These are phyloP conservation scores for Cladobotryum protrusum DNA, from an alignment of 2,329 filamentous ascomycete species.

Conservation along the genomic window DNA sequence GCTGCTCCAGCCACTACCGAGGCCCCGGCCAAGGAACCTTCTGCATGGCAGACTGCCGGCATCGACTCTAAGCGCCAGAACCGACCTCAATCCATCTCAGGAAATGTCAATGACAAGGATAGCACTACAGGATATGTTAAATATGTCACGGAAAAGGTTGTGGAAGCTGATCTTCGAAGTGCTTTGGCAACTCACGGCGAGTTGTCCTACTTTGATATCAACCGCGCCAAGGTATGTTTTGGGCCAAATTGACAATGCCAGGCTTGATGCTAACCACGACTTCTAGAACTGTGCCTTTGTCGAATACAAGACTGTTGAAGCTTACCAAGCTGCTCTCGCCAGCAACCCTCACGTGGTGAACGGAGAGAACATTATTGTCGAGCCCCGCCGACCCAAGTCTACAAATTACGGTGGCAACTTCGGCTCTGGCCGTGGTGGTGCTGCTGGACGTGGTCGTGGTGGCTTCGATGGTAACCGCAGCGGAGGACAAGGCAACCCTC, in stretches of 20 bases:
- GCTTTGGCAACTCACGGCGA: conserved; percentile 67
- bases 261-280: conserved; percentile 14
- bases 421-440: conserved; percentile 54
- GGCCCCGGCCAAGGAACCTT: conserved; percentile 43
- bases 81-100: conserved; percentile 60
- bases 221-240: conserved; percentile 68
- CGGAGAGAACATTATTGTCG: conserved; percentile 76
- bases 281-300: conserved; percentile 90
- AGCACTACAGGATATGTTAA: conserved; percentile 86
- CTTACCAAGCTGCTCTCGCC: conserved; percentile 74
- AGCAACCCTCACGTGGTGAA: conserved; percentile 83
- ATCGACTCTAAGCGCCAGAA: conserved; percentile 80
- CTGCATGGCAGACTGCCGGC: conserved; percentile 79
- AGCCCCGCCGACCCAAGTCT: conserved; percentile 77
- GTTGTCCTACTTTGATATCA: conserved; percentile 69
- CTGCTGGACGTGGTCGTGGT: conserved; percentile 59
- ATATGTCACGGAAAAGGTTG: conserved; percentile 86
- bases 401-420: conserved; percentile 64
- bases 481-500: conserved; percentile 54
- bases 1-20: conserved; percentile 34
- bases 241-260: background rate
- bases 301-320: conserved; percentile 76
- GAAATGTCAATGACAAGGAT: conserved; percentile 60
- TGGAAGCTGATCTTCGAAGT: conserved; percentile 63
- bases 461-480: conserved; percentile 54